Evolutionary conservation across 2,329 filamentous ascomycete genomes (phyloP).

Genomic region (Exophiala phaeomuriformis): DNA sequence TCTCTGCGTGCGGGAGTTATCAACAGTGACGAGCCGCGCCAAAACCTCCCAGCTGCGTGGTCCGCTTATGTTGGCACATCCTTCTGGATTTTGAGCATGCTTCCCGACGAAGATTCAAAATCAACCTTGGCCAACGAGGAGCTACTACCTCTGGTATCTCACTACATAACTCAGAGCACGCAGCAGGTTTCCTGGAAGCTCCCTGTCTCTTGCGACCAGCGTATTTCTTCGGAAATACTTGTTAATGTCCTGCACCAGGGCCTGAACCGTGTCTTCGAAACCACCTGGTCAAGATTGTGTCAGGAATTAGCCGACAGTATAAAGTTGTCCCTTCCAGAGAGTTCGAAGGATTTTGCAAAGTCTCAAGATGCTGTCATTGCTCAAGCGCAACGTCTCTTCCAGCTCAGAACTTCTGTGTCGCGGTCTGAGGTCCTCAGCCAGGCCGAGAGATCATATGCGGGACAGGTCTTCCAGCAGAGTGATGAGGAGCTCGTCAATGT

Average conservation of each 20-base stretch:
- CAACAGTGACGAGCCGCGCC: slow-evolving; percentile 61
- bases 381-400: slow-evolving; percentile 61
- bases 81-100: slow-evolving; percentile 45
- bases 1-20: slow-evolving; percentile 65
- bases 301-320: slow-evolving; percentile 58
- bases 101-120: slow-evolving; percentile 43
- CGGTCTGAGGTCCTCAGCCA: slow-evolving; percentile 1
- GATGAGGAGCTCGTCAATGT: slow-evolving; percentile 35
- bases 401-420: slow-evolving; percentile 38
- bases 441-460: slow-evolving; percentile 3
- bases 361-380: slow-evolving; percentile 64
- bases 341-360: slow-evolving; percentile 65
- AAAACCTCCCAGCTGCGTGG: slow-evolving; percentile 18
- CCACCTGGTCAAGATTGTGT: slow-evolving; percentile 58
- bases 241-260: slow-evolving; percentile 33
- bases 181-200: slow-evolving; percentile 47
- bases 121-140: slow-evolving; percentile 41
- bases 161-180: slow-evolving; percentile 46
- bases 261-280: slow-evolving; percentile 39
- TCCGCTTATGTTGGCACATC: slow-evolving; percentile 61
- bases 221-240: slow-evolving; percentile 37
- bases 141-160: slow-evolving; percentile 47
- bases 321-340: slow-evolving; percentile 68
- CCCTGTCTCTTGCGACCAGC: slow-evolving; percentile 33
- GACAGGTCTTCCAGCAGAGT: slow-evolving; percentile 13